Evolutionary conservation across 2,329 filamentous ascomycete genomes (phyloP), one percentile per base, ranked within the genome.

Genomic region (Colletotrichum agaves): DNA sequence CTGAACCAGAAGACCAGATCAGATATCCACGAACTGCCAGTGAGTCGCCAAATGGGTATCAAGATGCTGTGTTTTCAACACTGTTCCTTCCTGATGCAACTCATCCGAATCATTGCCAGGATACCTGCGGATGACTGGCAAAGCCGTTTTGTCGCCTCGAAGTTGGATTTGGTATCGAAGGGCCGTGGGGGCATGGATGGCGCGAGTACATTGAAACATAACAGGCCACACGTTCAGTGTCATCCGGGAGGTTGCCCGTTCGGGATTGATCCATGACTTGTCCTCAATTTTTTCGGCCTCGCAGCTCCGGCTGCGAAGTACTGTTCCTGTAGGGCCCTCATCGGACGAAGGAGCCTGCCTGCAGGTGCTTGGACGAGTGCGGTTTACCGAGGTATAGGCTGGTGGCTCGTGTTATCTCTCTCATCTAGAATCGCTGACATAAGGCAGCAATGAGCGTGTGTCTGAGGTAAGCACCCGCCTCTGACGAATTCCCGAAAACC

Each of bases 121-220:
- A 27, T 27, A 27, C 27, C 27, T 7, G 27, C 27, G 27, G 2
- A 27, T 27, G 27, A 27, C 27, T 27, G 27, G 27, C 27, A 27
- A 27, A 27, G 27, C 27, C 27, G 27, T 27, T 27, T 27, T 27
- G 2, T 7, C 27, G 27, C 6, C 27, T 27, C 23, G 6, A 4
- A 27, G 23, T 27, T 27, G 23, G 23, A 27, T 27, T 1, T 6
- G 23, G 27, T 27, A 27, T 27, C 27, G 27, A 27, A 7, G 5
- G 27, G 27, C 6, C 27, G n/a, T 11, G 2, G 41, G 41, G 41
- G 41, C 61, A 41, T 47, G 60, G 50, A 57, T 57, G 41, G 19
- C 10, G 37, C 23, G 33, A 41, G n/a, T 31, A 37, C n/a, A 63
- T 50, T 59, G 61, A 63, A 63, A 63, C 61, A 50, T n/a, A 17